These are phyloP conservation scores for Eucalyptus coolabah DNA, from an alignment of 345 rosid genomes.

Conservation along the genomic window DNA sequence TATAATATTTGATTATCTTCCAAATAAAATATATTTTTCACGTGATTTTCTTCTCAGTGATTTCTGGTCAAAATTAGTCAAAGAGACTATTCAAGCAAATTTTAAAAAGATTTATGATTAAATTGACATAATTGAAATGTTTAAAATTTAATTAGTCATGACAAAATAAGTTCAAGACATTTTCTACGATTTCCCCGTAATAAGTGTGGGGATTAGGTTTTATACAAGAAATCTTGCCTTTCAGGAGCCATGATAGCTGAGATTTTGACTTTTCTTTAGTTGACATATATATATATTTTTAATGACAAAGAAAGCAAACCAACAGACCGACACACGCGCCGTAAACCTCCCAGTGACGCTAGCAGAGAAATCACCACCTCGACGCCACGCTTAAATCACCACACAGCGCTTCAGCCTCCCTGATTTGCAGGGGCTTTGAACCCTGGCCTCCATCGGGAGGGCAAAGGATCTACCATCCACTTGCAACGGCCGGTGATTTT, in stretches of 20 bases:
- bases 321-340: too few relatives aligned
- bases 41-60: fast-evolving
- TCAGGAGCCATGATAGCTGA: background rate
- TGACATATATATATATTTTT: background rate
- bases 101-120: fast-evolving
- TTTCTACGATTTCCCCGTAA: background rate
- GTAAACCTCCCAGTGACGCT: too few relatives aligned
- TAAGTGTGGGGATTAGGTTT: background rate
- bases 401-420: too few relatives aligned
- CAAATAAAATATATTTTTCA: background rate
- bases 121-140: background rate
- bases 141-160: background rate
- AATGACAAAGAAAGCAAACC: too few relatives aligned
- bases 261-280: background rate
- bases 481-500: too few relatives aligned
- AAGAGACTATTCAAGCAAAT: background rate
- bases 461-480: too few relatives aligned
- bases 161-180: background rate
- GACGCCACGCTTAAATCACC: too few relatives aligned
- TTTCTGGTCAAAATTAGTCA: fast-evolving
- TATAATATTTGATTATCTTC: background rate
- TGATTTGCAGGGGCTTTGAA: too few relatives aligned
- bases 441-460: too few relatives aligned
- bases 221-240: background rate
- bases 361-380: too few relatives aligned